These are phyloP conservation scores for Saccharomycopsis schoenii DNA, from an alignment of 805 yeast species.

Conservation along the genomic window DNA sequence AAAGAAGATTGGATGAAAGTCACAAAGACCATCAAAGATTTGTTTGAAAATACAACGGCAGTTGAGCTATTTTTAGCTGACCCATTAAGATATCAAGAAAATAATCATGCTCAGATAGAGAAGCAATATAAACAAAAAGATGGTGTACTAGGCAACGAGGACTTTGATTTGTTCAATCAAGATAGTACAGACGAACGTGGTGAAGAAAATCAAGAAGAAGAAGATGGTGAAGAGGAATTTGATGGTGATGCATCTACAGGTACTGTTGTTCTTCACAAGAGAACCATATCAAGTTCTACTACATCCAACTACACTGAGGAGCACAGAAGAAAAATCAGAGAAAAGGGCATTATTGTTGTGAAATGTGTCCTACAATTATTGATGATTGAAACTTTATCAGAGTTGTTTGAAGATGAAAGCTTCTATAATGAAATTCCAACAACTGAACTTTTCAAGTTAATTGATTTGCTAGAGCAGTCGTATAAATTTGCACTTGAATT, in stretches of 20 bases:
- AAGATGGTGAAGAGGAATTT: background rate
- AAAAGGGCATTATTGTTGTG: slow-evolving; percentile 71
- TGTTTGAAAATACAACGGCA: slow-evolving; percentile 82
- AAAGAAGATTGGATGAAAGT: slow-evolving; percentile 67
- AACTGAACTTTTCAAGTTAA: slow-evolving; percentile 46
- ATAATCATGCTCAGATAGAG: slow-evolving; percentile 2
- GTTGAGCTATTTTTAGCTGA: slow-evolving; percentile 64
- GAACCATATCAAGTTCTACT: background rate
- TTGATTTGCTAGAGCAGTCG: slow-evolving; percentile 52
- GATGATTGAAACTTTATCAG: slow-evolving; percentile 79
- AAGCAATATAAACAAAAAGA: background rate
- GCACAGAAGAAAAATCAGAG: slow-evolving; percentile 35
- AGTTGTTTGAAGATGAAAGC: slow-evolving; percentile 58
- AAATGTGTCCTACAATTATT: slow-evolving; percentile 86
- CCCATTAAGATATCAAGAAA: slow-evolving; percentile 25
- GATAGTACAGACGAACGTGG: background rate
- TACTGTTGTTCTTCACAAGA: slow-evolving; percentile 7
- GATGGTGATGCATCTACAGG: slow-evolving; percentile 11
- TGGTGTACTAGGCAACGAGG: background rate
- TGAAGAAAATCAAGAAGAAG: background rate
- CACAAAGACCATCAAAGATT: slow-evolving; percentile 49
- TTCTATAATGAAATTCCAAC: slow-evolving; percentile 68
- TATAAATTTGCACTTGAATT: slow-evolving; percentile 79
- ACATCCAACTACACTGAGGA: slow-evolving; percentile 24
- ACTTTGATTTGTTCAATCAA: background rate